Conservation (phyloP, 1,139 yeast genomes). For the Zhuliangozyma parablackwelliae region DNA sequence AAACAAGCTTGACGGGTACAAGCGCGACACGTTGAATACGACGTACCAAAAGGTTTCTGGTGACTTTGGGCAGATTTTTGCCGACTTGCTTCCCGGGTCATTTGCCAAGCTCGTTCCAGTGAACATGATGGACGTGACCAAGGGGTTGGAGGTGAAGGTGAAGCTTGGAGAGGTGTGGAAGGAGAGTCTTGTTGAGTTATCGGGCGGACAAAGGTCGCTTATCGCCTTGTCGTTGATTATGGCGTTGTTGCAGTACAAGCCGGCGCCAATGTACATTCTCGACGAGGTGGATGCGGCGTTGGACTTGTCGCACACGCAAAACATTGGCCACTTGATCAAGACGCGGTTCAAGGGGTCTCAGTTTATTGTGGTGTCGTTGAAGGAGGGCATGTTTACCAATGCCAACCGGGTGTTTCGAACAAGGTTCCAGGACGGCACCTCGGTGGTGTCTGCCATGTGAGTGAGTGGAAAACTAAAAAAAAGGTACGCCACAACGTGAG, state of each 20-base stretch:
- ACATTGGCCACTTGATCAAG: conserved; percentile 92
- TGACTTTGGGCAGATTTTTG: conserved; percentile 91
- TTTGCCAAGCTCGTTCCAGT: conserved; percentile 85
- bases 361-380: conserved; percentile 91
- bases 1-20: conserved; percentile 79
- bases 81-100: conserved; percentile 84
- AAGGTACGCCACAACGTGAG: no score
- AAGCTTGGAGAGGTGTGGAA: conserved; percentile 93
- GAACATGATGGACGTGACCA: conserved; percentile 75
- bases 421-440: conserved; percentile 93
- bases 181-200: conserved; percentile 87
- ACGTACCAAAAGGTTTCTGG: conserved; percentile 83
- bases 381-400: conserved; percentile 97
- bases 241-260: conserved; percentile 89
- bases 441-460: conserved; percentile 69
- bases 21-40: conserved; percentile 73
- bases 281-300: conserved; percentile 99
- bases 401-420: conserved; percentile 94
- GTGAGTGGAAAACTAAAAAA: no score
- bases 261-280: conserved; percentile 96
- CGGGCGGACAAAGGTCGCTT: conserved; percentile 96
- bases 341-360: conserved; percentile 94
- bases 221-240: conserved; percentile 87
- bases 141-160: conserved; percentile 89
- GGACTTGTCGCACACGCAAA: conserved; percentile 94